Evolutionary conservation across 208 protist species (phyloP), one percentile per base, ranked within the genome.

Genomic region (Leishmania turanica): DNA sequence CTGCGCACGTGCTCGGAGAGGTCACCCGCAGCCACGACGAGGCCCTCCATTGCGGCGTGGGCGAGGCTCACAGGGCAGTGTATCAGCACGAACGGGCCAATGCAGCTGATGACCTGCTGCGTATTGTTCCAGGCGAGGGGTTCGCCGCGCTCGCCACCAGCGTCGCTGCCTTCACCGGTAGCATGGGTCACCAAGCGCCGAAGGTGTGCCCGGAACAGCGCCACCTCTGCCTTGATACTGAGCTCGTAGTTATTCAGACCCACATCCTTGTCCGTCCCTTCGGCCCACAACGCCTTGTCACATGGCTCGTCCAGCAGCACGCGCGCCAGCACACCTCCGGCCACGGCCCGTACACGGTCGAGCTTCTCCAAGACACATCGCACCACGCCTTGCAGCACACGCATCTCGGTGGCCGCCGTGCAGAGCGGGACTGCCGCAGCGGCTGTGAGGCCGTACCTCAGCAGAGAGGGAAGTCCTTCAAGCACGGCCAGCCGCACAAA

Each of bases 401-500:
- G 70, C 72, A 86, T 47, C 58, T 68, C 62, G 13, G 75, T 78
- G 6, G 72, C 54, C 24, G 79, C n/a, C 47, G 81, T 64, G 68
- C 78, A 89, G 47, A 84, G 66, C 56, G 34, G 80, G 75, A 19
- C 31, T 54, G 65, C 3, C 56, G 58, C 49, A 58, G 62, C 56
- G 11, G 56, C 74, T 42, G 78, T 11, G 56, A 91, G 69, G 65
- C 90, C 87, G 78, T 90, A 84, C 6, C 70, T 8, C 24, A 97
- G 70, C 27, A 99, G 81, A 15, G 64, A 45, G 3, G 89, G 84
- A 11, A 99, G 79, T 21, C 79, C 80, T 34, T 89, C 79, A 84
- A 99, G 90, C 11, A 96, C 91, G 34, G 95, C 97, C 40, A 98
- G 86, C 66, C 99, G 96, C 34, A 99, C 98, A 95, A 98, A 99